A percentile compares a stretch with the other conserved stretches of the same genome.
Evolutionary conservation across 1,139 yeast genomes (phyloP).

Genomic region (Yamadazyma diddensiae): DNA sequence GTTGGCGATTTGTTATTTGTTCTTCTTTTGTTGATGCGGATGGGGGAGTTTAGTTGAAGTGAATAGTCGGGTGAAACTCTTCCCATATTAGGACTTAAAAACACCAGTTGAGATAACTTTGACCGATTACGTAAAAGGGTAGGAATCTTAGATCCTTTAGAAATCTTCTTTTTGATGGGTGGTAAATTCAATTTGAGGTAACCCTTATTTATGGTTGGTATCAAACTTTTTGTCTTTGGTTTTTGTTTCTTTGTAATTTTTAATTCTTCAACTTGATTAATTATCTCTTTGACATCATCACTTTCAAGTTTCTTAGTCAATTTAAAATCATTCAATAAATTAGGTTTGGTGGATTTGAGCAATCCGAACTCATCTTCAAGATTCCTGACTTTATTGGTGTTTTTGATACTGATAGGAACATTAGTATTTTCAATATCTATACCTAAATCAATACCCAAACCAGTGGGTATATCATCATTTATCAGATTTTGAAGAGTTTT

Average conservation of each 20-base stretch:
- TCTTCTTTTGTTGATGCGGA: conserved; percentile 5
- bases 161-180: conserved; percentile 19
- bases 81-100: conserved; percentile 2
- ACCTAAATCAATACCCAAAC: conserved; percentile 38
- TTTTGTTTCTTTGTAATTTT: conserved; percentile 5
- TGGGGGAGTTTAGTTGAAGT: conserved; percentile 12
- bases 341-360: conserved; percentile 10
- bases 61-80: conserved; percentile 7
- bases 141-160: conserved; percentile 24
- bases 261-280: too few species aligned
- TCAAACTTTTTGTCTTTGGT: conserved; percentile 12
- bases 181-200: conserved; percentile 24
- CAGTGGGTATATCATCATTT: conserved; percentile 12
- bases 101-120: conserved; percentile 14
- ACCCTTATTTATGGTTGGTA: conserved; percentile 28
- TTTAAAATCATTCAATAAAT: conserved; percentile 12
- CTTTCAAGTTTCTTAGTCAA: background rate
- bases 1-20: conserved; percentile 10
- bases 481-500: conserved; percentile 1
- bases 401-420: conserved; percentile 35
- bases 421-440: conserved; percentile 28
- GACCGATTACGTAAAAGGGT: too few species aligned
- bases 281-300: too few species aligned
- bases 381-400: conserved; percentile 29
- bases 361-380: conserved; percentile 14